A percentile compares a stretch with the other conserved stretches of the same genome.
phyloP scores from a whole-genome alignment of 768 basidiomycete genomes.

The Xanthoconium purpureum region DNA sequence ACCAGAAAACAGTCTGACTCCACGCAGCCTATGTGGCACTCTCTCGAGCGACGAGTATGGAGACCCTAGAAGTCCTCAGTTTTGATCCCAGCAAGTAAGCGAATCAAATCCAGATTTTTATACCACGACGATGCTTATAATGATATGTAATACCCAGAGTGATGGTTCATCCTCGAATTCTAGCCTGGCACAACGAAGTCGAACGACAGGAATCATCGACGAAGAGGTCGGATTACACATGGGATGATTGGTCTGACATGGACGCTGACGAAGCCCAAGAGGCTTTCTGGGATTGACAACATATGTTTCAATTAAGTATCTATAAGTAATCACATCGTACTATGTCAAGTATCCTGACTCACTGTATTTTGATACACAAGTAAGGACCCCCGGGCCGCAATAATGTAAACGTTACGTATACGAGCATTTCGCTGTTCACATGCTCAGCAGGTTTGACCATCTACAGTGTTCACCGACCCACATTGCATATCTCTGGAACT shows the following conservation, averaged over 20 bases:
- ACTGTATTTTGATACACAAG: no score
- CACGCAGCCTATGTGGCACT: slow-evolving; percentile 63
- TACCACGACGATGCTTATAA: neutral
- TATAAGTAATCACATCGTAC: neutral
- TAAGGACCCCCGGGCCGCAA: no score
- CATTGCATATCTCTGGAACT: neutral
- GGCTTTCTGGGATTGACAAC: slow-evolving; percentile 28
- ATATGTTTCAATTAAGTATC: neutral
- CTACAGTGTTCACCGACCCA: neutral
- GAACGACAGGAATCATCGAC: slow-evolving; percentile 16
- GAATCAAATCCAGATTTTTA: neutral
- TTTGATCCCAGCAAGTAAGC: slow-evolving; percentile 59
- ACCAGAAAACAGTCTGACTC: neutral
- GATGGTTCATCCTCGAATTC: slow-evolving; percentile 58
- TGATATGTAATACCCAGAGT: slow-evolving; percentile 45
- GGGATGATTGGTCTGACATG: slow-evolving; percentile 26
- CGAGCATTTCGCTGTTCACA: neutral
- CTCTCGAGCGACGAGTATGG: slow-evolving; percentile 69
- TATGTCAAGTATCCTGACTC: no score
- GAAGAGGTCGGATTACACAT: slow-evolving; percentile 12
- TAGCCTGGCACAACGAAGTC: slow-evolving; percentile 50
- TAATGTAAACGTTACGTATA: neutral
- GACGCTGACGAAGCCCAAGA: slow-evolving; percentile 37
- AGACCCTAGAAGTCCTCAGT: slow-evolving; percentile 59
- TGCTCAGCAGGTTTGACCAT: neutral